These are phyloP conservation scores for Bretschneidera sinensis DNA, from an alignment of 345 rosid species.

Conservation along the genomic window DNA sequence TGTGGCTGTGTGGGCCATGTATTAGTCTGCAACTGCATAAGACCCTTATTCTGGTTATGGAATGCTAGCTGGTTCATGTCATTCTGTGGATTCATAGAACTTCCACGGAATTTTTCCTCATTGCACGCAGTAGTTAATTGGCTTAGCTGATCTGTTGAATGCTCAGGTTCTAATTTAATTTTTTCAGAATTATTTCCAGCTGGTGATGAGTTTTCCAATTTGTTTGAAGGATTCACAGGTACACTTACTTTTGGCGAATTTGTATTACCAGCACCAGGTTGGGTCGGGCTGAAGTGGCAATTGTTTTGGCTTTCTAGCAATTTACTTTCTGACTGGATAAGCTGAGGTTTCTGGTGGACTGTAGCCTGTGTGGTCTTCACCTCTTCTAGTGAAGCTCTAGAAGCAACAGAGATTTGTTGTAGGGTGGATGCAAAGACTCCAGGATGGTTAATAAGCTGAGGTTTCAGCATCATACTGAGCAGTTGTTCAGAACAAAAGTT, in stretches of 20 bases:
- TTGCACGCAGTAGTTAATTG: constrained; percentile 35
- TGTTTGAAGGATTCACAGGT: constrained; percentile 29
- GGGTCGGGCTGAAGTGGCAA: constrained; percentile 28
- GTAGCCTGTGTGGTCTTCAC: constrained; percentile 35
- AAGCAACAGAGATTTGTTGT: constrained; percentile 30
- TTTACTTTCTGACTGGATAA: constrained; percentile 31
- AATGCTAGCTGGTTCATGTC: constrained; percentile 22
- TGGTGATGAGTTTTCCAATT: constrained; percentile 33
- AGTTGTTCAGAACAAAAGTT: constrained; percentile 55
- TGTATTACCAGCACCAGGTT: constrained; percentile 23
- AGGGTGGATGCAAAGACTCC: constrained; percentile 27
- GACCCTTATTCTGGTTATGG: constrained; percentile 41
- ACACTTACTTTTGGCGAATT: constrained; percentile 36
- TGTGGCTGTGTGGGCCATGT: constrained; percentile 35
- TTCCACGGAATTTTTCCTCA: constrained; percentile 30
- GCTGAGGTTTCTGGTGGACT: constrained; percentile 39
- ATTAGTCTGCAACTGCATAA: constrained; percentile 31
- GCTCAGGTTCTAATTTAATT: constrained; percentile 36
- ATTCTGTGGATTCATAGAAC: constrained; percentile 24
- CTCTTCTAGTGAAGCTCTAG: constrained; percentile 37
- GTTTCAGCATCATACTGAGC: constrained; percentile 71
- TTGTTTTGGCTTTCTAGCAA: constrained; percentile 27
- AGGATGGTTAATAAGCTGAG: constrained; percentile 38
- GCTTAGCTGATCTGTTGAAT: constrained; percentile 45
- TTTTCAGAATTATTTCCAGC: constrained; percentile 30